These are phyloP conservation scores for Beauveria medogensis DNA, from an alignment of 2,329 filamentous ascomycete genomes.

Conservation along the genomic window DNA sequence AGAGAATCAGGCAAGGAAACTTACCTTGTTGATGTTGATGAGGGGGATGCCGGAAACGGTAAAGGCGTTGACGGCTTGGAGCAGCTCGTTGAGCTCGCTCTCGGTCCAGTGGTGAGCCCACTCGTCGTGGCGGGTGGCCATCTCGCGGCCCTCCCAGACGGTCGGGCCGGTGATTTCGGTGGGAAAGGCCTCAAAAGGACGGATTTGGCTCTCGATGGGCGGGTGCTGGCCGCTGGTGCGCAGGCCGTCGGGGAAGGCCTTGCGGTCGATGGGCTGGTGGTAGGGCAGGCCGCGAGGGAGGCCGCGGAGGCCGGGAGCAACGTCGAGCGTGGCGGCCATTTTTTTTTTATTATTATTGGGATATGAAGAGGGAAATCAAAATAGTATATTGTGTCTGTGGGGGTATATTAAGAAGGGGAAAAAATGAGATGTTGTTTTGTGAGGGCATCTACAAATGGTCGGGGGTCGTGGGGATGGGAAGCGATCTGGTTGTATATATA, in stretches of 20 bases:
- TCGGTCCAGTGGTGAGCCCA: conserved; percentile 66
- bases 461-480: conserved; percentile 15
- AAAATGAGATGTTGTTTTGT: neutral
- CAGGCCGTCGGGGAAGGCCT: conserved; percentile 39
- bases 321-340: conserved; percentile 5
- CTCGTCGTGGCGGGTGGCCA: conserved; percentile 51
- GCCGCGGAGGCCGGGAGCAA: conserved; percentile 7
- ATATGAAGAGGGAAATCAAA: neutral
- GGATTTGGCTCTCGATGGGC: conserved; percentile 57
- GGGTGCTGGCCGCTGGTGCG: conserved; percentile 60
- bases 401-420: neutral
- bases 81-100: conserved; percentile 59
- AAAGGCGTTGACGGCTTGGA: conserved; percentile 59
- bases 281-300: conserved; percentile 8
- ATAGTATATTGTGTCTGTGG: too few relatives aligned
- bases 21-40: conserved; percentile 49
- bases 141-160: conserved; percentile 63
- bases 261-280: conserved; percentile 7
- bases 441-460: conserved; percentile 14
- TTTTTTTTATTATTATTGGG: neutral
- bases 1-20: neutral
- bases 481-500: conserved; percentile 14
- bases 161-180: conserved; percentile 62
- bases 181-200: conserved; percentile 62
- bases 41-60: conserved; percentile 55